Conservation (phyloP, 192 early-diverging fungal species). For the Powellomyces hirtus region DNA sequence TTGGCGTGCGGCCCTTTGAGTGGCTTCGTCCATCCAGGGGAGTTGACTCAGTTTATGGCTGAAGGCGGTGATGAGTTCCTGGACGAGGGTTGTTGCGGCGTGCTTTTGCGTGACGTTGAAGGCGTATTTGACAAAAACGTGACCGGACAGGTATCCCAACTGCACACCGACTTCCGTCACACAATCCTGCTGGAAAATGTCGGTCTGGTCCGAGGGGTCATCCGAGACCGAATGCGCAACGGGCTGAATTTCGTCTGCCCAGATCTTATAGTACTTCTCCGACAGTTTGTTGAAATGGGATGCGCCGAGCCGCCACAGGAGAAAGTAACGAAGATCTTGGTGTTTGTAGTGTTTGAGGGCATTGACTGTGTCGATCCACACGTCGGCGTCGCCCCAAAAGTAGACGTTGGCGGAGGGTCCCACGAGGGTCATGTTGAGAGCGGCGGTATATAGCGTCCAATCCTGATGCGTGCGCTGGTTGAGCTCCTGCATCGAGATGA, state of each 20-base stretch:
- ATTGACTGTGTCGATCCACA: constrained; percentile 28
- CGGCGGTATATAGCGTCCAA: constrained; percentile 25
- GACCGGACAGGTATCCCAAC: constrained; percentile 37
- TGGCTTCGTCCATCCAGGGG: constrained; percentile 61
- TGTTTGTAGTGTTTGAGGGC: constrained; percentile 5
- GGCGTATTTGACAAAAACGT: constrained; percentile 47
- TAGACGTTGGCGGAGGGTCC: constrained; percentile 20
- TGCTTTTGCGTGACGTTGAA: constrained; percentile 43
- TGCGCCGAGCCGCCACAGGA: constrained; percentile 37
- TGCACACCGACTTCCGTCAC: constrained; percentile 36
- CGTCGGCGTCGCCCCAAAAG: constrained; percentile 29
- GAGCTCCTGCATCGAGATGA: constrained; percentile 28
- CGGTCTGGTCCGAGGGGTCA: constrained; percentile 8
- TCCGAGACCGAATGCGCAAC: constrained; percentile 3
- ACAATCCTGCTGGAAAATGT: constrained; percentile 34
- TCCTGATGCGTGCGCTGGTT: constrained; percentile 24
- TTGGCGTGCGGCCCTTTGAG: constrained; percentile 47
- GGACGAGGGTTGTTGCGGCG: constrained; percentile 35
- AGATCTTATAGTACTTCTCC: constrained; percentile 29
- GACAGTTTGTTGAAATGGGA: constrained; percentile 45
- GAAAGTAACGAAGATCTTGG: constrained; percentile 29
- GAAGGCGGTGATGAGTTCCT: constrained; percentile 45
- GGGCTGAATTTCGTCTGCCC: constrained; percentile 24
- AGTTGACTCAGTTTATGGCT: constrained; percentile 37
- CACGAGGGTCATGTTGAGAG: constrained; percentile 28